These are phyloP conservation scores for Cryptosporidium bovis DNA, from an alignment of 169 alveolate genomes.

Conservation along the genomic window DNA sequence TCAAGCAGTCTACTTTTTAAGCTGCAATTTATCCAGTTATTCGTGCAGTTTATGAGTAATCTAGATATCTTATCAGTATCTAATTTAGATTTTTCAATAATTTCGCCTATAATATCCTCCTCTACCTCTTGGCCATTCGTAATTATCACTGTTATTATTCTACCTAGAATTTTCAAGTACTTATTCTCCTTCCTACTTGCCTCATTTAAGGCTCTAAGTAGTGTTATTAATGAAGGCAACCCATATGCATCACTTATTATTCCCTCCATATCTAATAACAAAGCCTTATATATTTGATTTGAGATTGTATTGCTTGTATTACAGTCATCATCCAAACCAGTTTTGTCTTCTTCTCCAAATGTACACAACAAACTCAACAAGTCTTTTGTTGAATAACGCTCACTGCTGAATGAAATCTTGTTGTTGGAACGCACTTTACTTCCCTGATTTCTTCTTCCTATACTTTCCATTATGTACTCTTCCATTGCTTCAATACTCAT, in stretches of 20 bases:
- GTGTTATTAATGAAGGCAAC: conserved; percentile 29
- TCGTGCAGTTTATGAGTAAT: conserved; percentile 15
- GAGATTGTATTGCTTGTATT: conserved; percentile 1
- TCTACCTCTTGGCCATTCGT: conserved; percentile 49
- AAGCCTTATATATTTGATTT: conserved; percentile 21
- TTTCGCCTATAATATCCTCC: conserved; percentile 21
- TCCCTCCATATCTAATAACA: conserved; percentile 41
- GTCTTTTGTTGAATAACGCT: not conserved
- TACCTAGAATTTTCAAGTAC: not conserved
- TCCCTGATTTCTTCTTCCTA: conserved; percentile 66
- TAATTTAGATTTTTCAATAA: not conserved
- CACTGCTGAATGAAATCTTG: not conserved
- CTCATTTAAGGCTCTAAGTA: conserved; percentile 17
- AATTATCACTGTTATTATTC: conserved; percentile 11
- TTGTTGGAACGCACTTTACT: conserved; percentile 24
- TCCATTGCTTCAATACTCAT: conserved; percentile 44
- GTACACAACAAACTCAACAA: not conserved
- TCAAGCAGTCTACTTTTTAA: conserved; percentile 42
- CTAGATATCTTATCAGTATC: conserved; percentile 46
- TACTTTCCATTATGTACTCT: conserved; percentile 17
- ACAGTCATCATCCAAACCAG: not conserved
- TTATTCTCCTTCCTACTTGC: not conserved
- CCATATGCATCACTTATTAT: conserved; percentile 54
- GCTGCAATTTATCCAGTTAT: conserved; percentile 38
- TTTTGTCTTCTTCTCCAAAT: too few species aligned